phyloP scores from a whole-genome alignment of 2,329 filamentous ascomycete genomes.

The Diaporthe australafricana region DNA sequence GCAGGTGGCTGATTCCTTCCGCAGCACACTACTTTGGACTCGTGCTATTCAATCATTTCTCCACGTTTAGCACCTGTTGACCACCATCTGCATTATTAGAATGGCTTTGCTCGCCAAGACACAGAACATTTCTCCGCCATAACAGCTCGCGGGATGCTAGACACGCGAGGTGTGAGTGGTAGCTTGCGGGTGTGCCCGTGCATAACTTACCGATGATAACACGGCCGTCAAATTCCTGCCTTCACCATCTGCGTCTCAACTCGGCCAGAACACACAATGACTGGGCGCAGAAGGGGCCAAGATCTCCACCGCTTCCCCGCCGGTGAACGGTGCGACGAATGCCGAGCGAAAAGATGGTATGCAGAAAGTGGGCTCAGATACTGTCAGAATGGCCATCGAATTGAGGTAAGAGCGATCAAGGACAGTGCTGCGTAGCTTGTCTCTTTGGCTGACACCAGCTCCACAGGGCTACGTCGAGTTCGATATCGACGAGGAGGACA shows the following conservation, averaged over 20 bases:
- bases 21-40: not conserved
- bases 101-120: too few species aligned
- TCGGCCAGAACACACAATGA: slow-evolving; percentile 50
- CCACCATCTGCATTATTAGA: too few species aligned
- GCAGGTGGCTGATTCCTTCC: too few species aligned
- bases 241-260: not conserved
- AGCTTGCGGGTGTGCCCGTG: slow-evolving; percentile 20
- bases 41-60: too few species aligned
- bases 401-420: slow-evolving; percentile 67
- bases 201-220: not conserved
- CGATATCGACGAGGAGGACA: slow-evolving; percentile 74
- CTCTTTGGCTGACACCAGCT: slow-evolving; percentile 10
- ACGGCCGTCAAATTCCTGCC: not conserved
- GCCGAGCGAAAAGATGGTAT: slow-evolving; percentile 78
- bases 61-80: too few species aligned
- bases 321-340: slow-evolving; percentile 70
- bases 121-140: too few species aligned
- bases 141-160: not conserved
- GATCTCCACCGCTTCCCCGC: slow-evolving; percentile 63
- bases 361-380: slow-evolving; percentile 81
- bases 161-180: not conserved
- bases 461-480: slow-evolving; percentile 65
- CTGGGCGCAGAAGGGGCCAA: slow-evolving; percentile 46
- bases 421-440: not conserved
- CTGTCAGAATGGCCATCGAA: slow-evolving; percentile 83